phyloP scores from a whole-genome alignment of 768 basidiomycete genomes.

The Boletus fagicola region DNA sequence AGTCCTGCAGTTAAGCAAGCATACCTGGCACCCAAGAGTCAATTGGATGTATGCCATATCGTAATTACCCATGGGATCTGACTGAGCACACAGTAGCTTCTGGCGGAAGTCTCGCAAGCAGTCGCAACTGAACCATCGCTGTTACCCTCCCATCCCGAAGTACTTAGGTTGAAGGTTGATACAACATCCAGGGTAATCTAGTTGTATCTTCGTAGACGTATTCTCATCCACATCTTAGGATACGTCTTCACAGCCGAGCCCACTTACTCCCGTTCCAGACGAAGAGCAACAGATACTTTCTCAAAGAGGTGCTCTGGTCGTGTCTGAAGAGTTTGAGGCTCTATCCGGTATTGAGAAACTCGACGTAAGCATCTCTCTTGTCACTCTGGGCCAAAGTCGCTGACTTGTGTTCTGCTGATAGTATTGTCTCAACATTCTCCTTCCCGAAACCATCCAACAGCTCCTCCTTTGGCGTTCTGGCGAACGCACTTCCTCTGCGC shows the following conservation, averaged over 20 bases:
- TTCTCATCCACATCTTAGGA: conserved; percentile 16
- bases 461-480: conserved; percentile 72
- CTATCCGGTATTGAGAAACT: conserved; percentile 49
- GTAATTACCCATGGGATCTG: conserved; percentile 14
- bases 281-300: conserved; percentile 1
- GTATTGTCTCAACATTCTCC: conserved; percentile 72
- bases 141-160: conserved; percentile 26
- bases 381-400: background rate
- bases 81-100: conserved; percentile 23
- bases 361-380: conserved; percentile 38
- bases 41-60: conserved; percentile 28
- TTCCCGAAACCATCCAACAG: conserved; percentile 70
- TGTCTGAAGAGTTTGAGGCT: conserved; percentile 44
- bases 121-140: conserved; percentile 31
- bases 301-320: conserved; percentile 22
- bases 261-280: conserved; percentile 20
- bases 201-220: background rate
- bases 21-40: conserved; percentile 19
- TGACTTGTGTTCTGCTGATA: conserved; percentile 25
- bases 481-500: conserved; percentile 46
- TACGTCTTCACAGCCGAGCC: conserved; percentile 18
- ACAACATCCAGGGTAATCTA: conserved; percentile 11
- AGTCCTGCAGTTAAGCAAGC: conserved; percentile 16
- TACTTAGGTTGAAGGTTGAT: conserved; percentile 18
- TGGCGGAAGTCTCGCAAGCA: conserved; percentile 30